Base-by-base conservation (phyloP, 371 early-diverging fungal species). In the Capniomyces stellatus region DNA sequence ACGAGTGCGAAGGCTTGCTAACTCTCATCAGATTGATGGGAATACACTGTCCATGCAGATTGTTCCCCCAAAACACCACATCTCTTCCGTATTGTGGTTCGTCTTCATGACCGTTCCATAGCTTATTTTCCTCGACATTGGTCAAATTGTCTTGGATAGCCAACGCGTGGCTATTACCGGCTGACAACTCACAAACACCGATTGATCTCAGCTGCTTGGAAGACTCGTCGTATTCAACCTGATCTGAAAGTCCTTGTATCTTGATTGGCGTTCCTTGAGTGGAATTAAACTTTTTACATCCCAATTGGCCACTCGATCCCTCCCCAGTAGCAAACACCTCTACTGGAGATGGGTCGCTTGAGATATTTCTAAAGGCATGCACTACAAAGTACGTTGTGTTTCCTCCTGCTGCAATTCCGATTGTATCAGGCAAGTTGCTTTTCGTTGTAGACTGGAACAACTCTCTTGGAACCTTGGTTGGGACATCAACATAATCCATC, bases 321-420 rank as follows among this genome's bases (percentile, higher is more conserved):
- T 49, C 49, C 3, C 49, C 49, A 4, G 49, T 29, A 24, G 13
- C 28, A 27, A 25, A 49, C 18, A 49, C 49, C 30, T 49, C 49
- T n/a, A 49, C 49, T 3, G n/a, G 49, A 4, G 49, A 19, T 27
- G 15, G 15, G 15, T 24, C n/a, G 30, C 4, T 8, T n/a, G 49
- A 25, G 19, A 10, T 4, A 8, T 2, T 4, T 3, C 28, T n/a
- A 25, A 25, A 49, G n/a, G 28, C 25, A 49, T 49, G 15, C 2
- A 8, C n/a, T 19, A 49, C 49, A 49, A 49, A 49, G 49, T 49
- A 49, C 10, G 49, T 29, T 2, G 49, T 49, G 28, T 49, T 49
- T 27, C 49, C 49, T 4, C 49, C 49, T 6, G 49, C 25, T 29
- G n/a, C 49, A 27, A 49, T 27, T 24, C 49, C 49, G 4, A 49